Evolutionary conservation across 305 asterid genomes (phyloP), one percentile per base, ranked within the genome.

Genomic region (Ajuga reptans): DNA sequence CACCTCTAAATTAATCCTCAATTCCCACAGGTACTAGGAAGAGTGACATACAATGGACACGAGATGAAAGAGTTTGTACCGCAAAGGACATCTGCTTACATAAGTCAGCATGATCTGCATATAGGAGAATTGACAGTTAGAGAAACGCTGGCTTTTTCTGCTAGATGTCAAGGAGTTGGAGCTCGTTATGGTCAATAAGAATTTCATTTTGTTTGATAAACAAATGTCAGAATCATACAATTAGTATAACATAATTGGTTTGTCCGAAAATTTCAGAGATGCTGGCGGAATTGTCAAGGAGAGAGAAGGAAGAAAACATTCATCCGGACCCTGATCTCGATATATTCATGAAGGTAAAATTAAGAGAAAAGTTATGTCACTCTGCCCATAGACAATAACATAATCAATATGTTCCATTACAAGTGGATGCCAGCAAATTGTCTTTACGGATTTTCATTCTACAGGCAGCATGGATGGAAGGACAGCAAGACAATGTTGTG

Each of bases 151-250:
- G 90, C 91, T 16, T 92, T 92, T 81, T 90, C 97, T 4, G 98
- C 97, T 21, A 87, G 97, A 82, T 92, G 96, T 71, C 98, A 90
- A 84, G 98, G 98, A 54, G 94, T 92, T 64, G 98, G 98, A 57
- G 75, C 83, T 39, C 89, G 93, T 60, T 86, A 86, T 53, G 92
- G 98, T 92, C 31, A 37, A 5, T 71, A 46, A 54, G 29, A 49
- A 36, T 66, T 43, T 39, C 11, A 9, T 1, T 39, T 39, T 39
- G 10, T 39, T 8, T 39, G 10, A 39, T 9, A 58, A 29, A 36
- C 17, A 49, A 6, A 12, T 17, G 14, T 1, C n/a, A 6, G 17
- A 43, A 16, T n/a, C 42, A 5, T 21, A 21, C 27, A 7, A 39
- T 15, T n/a, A 60, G 11, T 17, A 11, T 6, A 7, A 0, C 21